Percentiles rank a stretch among this genome's conserved stretches.
phyloP scores from a whole-genome alignment of 306 rosid genomes.

The Prunus mira region DNA sequence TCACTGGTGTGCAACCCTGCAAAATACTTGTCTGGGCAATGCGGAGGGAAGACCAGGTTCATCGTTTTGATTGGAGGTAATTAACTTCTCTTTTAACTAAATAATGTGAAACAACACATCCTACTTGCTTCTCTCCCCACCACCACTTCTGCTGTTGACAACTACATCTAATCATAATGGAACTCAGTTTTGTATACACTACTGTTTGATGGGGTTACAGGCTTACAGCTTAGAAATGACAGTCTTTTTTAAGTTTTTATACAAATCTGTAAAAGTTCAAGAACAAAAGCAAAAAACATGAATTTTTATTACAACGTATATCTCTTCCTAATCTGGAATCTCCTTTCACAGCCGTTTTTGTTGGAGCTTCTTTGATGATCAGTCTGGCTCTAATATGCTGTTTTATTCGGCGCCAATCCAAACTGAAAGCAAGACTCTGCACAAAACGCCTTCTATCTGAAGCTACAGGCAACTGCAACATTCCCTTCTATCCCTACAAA shows the following conservation, averaged over 20 bases:
- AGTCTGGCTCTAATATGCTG: slow-evolving; percentile 50
- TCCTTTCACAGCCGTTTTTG: slow-evolving; percentile 43
- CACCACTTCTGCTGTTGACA: no score
- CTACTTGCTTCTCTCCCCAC: not conserved
- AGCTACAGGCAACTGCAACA: slow-evolving; percentile 67
- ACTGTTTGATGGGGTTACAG: no score
- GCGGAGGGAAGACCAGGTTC: slow-evolving; percentile 63
- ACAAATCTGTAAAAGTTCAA: no score
- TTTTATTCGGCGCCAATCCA: slow-evolving; percentile 53
- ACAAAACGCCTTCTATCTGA: slow-evolving; percentile 71
- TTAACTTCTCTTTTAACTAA: no score
- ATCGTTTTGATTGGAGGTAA: slow-evolving; percentile 75
- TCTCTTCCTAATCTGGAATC: not conserved
- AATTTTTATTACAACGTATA: not conserved
- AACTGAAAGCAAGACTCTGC: slow-evolving; percentile 49
- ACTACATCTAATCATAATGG: no score
- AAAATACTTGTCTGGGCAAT: slow-evolving; percentile 58
- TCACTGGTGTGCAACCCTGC: slow-evolving; percentile 49
- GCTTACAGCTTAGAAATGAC: no score
- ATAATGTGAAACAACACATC: not conserved
- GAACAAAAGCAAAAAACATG: no score
- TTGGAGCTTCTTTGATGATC: slow-evolving; percentile 48
- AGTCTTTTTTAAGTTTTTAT: no score
- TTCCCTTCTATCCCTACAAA: slow-evolving; percentile 67
- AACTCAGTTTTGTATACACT: not conserved